Base-by-base conservation (phyloP, 176 grass and related monocot species). In the Triticum timopheevii region DNA sequence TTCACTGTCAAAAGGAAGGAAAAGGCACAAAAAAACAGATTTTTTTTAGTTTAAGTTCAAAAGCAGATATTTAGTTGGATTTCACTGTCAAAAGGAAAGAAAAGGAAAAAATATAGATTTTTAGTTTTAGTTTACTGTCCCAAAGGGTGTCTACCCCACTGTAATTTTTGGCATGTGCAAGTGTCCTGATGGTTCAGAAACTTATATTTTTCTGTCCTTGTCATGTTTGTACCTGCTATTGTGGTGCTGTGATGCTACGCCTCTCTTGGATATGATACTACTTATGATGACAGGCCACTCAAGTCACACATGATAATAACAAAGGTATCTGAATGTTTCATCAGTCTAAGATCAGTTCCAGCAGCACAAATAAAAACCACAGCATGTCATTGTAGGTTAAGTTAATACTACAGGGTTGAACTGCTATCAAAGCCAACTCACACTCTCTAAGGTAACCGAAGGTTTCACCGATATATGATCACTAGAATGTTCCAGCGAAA, bases 121-220 rank as follows among this genome's bases (percentile, higher is more conserved):
- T 19, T 54, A 54, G 50, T 54, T 54, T 54, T 3, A 22, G 56
- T 59, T 59, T 1, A 59, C 56, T 59, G 56, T 22, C 20, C 17
- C 56, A 59, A 59, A 22, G 6, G 3, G 24, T 58, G 17, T 45
- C 61, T 7, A 50, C 2, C 23, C 47, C 47, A 20, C 20, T 80
- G 73, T 81, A 47, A 8, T n/a, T 69, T 85, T 81, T 80, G 27
- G 31, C 69, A 64, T 83, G 73, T 83, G 38, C 16, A 44, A 34
- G 68, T 16, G 20, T 54, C 54, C 54, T 58, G 54, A 58, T 58
- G 52, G 52, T 56, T 56, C 52, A 56, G 52, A 56, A 56, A 6
- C 52, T 56, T 20, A 59, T 59, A 22, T 2, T 62, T 30, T 45
- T 12, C 36, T 70, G 25, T 27, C 50, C 36, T 59, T 58, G 25